phyloP scores from a whole-genome alignment of 768 basidiomycete species.

The Daedaleopsis nitida region DNA sequence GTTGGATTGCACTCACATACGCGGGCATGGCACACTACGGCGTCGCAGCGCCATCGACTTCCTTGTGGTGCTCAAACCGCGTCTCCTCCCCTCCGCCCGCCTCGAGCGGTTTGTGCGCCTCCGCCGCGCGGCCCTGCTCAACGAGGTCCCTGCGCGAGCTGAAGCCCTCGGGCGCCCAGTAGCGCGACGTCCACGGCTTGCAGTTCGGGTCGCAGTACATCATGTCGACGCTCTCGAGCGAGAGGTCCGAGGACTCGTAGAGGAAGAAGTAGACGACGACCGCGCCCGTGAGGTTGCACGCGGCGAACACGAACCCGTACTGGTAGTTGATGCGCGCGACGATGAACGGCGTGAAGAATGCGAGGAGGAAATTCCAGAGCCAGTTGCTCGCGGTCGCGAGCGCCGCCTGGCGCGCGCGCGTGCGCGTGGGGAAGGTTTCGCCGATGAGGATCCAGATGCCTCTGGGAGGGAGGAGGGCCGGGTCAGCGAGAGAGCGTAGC shows the following conservation, averaged over 20 bases:
- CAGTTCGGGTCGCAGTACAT: conserved; percentile 68
- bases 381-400: conserved; percentile 68
- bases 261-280: conserved; percentile 72
- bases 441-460: conserved; percentile 79
- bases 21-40: too few species aligned
- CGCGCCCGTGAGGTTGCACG: conserved; percentile 62
- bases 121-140: conserved; percentile 44
- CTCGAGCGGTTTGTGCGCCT: conserved; percentile 37
- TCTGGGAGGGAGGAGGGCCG: conserved; percentile 19
- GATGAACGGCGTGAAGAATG: conserved; percentile 83
- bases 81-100: conserved; percentile 27
- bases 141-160: conserved; percentile 46
- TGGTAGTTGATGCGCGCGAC: conserved; percentile 52
- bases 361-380: conserved; percentile 71
- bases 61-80: conserved; percentile 22
- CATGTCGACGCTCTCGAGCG: conserved; percentile 64
- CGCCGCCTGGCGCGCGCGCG: conserved; percentile 71
- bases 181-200: conserved; percentile 65
- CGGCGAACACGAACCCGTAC: conserved; percentile 75
- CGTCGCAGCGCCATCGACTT: too few species aligned
- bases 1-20: too few species aligned
- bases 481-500: not conserved
- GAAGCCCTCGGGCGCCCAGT: conserved; percentile 65
- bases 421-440: conserved; percentile 74
- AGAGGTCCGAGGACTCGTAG: conserved; percentile 69